phyloP scores from a whole-genome alignment of 2,329 filamentous ascomycete species.

The Teratosphaeria epicoccoides region DNA sequence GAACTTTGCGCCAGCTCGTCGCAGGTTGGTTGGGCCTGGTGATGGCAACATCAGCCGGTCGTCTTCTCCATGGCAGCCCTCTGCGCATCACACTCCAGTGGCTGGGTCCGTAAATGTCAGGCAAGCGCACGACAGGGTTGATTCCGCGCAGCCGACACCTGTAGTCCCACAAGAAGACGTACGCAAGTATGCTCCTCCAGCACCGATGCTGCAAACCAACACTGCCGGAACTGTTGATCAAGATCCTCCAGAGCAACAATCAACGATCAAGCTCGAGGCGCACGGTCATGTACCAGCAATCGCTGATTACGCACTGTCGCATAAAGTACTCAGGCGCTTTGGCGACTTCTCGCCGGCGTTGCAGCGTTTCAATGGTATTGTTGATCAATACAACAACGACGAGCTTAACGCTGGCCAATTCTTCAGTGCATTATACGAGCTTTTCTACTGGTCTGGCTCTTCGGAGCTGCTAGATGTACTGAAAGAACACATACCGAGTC shows the following conservation, averaged over 20 bases:
- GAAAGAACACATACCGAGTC: not conserved
- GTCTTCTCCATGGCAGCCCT: not conserved
- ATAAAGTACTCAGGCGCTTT: not conserved
- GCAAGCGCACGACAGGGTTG: not conserved
- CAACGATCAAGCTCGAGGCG: not conserved
- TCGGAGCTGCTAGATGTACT: not conserved
- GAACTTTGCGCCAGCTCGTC: not conserved
- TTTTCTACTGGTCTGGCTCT: slow-evolving; percentile 3
- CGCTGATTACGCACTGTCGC: not conserved
- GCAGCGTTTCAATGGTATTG: not conserved
- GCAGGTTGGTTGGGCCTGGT: not conserved
- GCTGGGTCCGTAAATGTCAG: not conserved
- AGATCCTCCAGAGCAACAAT: not conserved
- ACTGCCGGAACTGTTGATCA: not conserved
- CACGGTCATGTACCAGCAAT: not conserved
- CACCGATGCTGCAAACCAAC: not conserved
- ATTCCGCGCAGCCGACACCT: not conserved
- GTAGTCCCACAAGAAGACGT: not conserved
- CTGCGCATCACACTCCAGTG: not conserved
- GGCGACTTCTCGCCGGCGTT: not conserved
- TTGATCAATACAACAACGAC: slow-evolving; percentile 1
- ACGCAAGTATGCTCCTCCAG: not conserved
- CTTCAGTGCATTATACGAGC: slow-evolving; percentile 3
- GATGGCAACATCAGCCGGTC: not conserved
- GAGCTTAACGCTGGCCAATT: slow-evolving; percentile 1